Conservation (phyloP, 2,329 filamentous ascomycete species). For the Beauveria sp. region DNA sequence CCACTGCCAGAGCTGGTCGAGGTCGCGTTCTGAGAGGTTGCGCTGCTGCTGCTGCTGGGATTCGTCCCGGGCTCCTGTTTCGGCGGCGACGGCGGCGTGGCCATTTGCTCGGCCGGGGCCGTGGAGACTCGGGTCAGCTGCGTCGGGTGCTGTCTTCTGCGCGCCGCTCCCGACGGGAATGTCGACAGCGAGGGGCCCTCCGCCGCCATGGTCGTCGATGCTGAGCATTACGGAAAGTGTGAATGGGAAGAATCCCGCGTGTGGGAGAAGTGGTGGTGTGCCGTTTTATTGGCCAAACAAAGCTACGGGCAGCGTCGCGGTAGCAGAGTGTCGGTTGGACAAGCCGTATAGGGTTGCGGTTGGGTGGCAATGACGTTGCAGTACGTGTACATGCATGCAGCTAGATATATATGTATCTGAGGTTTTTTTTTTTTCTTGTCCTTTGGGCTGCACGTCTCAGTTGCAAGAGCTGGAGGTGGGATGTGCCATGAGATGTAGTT, state of each 20-base stretch:
- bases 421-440: not conserved
- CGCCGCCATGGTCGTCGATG: conserved; percentile 18
- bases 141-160: conserved; percentile 2
- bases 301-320: not conserved
- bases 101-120: not conserved
- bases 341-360: not conserved
- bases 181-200: conserved; percentile 12
- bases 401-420: not conserved
- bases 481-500: not conserved
- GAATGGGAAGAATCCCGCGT: not conserved
- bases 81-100: no score
- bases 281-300: not conserved
- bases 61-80: not conserved
- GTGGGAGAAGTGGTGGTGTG: not conserved
- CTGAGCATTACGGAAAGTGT: conserved; percentile 16
- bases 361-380: conserved; percentile 2
- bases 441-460: not conserved
- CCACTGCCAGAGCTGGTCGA: conserved; percentile 40
- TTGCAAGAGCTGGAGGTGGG: not conserved
- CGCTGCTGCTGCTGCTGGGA: not conserved
- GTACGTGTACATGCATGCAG: not conserved
- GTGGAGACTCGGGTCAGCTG: not conserved
- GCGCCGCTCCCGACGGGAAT: conserved; percentile 9
- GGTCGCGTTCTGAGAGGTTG: conserved; percentile 23
- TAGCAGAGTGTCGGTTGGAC: not conserved